Base-by-base conservation (phyloP, 1,284 basidiomycete species). In the Phellopilus nigrolimitatus region DNA sequence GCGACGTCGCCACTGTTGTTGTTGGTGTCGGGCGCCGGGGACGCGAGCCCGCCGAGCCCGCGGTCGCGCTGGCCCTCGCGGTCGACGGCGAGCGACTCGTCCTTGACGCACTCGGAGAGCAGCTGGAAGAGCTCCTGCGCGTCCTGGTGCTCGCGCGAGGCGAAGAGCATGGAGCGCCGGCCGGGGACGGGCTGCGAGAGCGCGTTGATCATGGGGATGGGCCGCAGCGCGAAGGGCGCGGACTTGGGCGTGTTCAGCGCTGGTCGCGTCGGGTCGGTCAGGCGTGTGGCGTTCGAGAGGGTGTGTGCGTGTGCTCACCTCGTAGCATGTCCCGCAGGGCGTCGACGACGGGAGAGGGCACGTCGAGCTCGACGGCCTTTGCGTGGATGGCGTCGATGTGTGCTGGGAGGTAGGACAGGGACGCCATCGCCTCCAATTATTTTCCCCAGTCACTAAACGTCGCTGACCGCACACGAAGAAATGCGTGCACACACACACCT, bases 81-180 rank as follows among this genome's bases (percentile, higher is more conserved):
- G 53, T 82, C 79, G 2, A 91, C 75, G 1, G 79, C 73, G 1
- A 68, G 63, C 4, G 82, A 76, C 66, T 97, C 93, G 54, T 82
- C 82, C 66, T 91, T 91, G 59, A 95, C 76, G 40, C 83, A 88
- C 63, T 94, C 91, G 0, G 91, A 88, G 17, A 97, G 71, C 31
- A 95, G 81, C 59, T 94, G 84, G 68, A 95, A 95, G n/a, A 97
- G 75, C 64, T 97, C 94, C 62, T 97, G 94, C 2, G 93, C 93
- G 66, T 97, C 93, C 69, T 97, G 93, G 65, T 97, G 93, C 62
- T 95, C 89, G 12, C 89, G 80, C 1, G 89, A 91, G 54, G 80
- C 80, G 62, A 95, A 84, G 4, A 95, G 74, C 0, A 84, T 75
- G 54, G 74, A 79, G 36, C 75, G 72, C 38, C 76, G 15, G 55